Conservation (phyloP, 441 rosid species). For the Bruguiera hainesii region DNA sequence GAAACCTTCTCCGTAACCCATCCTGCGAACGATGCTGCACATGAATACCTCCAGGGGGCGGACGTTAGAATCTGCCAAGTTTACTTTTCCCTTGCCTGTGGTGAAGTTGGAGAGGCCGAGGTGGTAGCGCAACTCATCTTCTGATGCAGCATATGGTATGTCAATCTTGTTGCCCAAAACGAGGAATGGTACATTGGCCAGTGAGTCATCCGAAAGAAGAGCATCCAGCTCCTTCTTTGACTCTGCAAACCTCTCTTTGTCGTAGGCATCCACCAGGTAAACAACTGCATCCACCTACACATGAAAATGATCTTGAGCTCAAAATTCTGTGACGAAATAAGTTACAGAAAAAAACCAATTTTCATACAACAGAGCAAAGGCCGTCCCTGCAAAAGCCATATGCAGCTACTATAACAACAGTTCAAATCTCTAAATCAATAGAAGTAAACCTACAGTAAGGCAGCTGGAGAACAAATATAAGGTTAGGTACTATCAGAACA, state of each 20-base stretch:
- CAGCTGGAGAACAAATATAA: not conserved
- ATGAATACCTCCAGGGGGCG: slow-evolving; percentile 72
- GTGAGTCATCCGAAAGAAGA: slow-evolving; percentile 70
- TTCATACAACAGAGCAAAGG: too few relatives aligned
- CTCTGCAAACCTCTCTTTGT: slow-evolving; percentile 74
- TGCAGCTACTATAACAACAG: too few relatives aligned
- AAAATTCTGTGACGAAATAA: not conserved
- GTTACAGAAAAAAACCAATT: not conserved
- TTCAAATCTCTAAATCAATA: too few relatives aligned
- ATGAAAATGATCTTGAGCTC: slow-evolving; percentile 3
- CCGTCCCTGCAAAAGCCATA: too few relatives aligned
- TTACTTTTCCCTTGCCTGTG: slow-evolving; percentile 67
- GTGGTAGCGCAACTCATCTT: slow-evolving; percentile 71
- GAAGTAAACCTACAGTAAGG: too few relatives aligned
- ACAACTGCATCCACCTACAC: slow-evolving; percentile 86
- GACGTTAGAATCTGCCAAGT: slow-evolving; percentile 46
- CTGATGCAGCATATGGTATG: slow-evolving; percentile 77
- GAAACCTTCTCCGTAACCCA: slow-evolving; percentile 77
- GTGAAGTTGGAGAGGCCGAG: slow-evolving; percentile 78
- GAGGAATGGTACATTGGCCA: slow-evolving; percentile 66
- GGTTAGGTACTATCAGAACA: slow-evolving; percentile 32
- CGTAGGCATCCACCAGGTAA: slow-evolving; percentile 85
- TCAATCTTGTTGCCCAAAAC: slow-evolving; percentile 85
- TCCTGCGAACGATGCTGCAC: slow-evolving; percentile 72
- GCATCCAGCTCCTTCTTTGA: slow-evolving; percentile 85